A percentile compares a stretch with the other conserved stretches of the same genome.
Conservation (phyloP, 2,329 filamentous ascomycete species). For the Ophiostoma himal-ulmi region DNA sequence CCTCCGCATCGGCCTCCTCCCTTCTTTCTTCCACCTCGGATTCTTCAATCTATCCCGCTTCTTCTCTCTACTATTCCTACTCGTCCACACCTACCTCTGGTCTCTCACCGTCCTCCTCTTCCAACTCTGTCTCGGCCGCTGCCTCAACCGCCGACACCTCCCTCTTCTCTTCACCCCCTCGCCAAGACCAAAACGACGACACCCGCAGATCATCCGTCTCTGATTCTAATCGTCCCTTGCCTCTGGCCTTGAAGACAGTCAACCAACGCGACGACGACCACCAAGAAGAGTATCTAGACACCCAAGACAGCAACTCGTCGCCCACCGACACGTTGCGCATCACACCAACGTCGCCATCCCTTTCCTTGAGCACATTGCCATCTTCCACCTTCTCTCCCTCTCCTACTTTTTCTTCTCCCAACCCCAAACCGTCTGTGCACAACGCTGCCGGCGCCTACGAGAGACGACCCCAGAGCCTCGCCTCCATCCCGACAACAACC, state of each 20-base stretch:
- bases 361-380: slow-evolving; percentile 20
- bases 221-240: slow-evolving; percentile 15
- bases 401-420: neutral
- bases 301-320: neutral
- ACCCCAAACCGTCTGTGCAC: slow-evolving; percentile 7
- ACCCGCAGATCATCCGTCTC: neutral
- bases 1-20: slow-evolving; percentile 16
- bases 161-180: neutral
- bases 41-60: slow-evolving; percentile 16
- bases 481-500: slow-evolving; percentile 6
- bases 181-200: neutral
- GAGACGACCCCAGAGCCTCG: slow-evolving; percentile 20
- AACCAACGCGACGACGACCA: neutral
- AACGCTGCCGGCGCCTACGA: slow-evolving; percentile 4
- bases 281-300: neutral
- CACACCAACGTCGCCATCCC: slow-evolving; percentile 16
- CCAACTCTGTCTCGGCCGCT: slow-evolving; percentile 10
- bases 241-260: slow-evolving; percentile 19
- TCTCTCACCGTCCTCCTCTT: slow-evolving; percentile 10
- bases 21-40: slow-evolving; percentile 13
- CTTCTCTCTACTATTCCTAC: slow-evolving; percentile 12
- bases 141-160: neutral
- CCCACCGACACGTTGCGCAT: slow-evolving; percentile 2
- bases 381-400: slow-evolving; percentile 2
- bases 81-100: neutral